Base-by-base conservation (phyloP, 2,329 filamentous ascomycete species). In the Sporothrix euskadiensis region DNA sequence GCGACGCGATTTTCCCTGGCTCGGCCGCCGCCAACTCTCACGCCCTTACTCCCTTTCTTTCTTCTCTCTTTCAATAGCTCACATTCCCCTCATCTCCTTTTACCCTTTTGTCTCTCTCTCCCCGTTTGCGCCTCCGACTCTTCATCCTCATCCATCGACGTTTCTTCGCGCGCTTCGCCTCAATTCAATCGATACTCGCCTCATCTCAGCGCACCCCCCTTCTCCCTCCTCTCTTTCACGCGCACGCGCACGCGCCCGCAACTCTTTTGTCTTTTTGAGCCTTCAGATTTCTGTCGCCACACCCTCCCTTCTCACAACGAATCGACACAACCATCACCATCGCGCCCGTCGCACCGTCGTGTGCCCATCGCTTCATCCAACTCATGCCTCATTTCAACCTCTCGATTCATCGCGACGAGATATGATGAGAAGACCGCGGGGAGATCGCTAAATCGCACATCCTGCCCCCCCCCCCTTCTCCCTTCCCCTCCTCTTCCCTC, bases 361-460 rank as follows among this genome's bases (percentile, higher is more conserved):
- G 16, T 69, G 19, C 75, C 39, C 75, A 74, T 71, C 74, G 72
- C 73, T 65, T 74, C 57, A 44, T 68, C 56, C 44, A 9, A 75
- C 80, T 75, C 75, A 83, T 83, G 82, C 80, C 82, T 82, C 81
- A 79, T 82, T 73, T 77, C 77, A 41, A 14, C 69, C 47, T 44
- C 52, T 44, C 19, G 30, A 65, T 26, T 19, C 77, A 72, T 75
- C 79, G 76, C 77, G 80, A 80, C 81, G 81, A 83, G 83, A 84
- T 84, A 88, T 84, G 85, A 89, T 88, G 87, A 85, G 85, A 80
- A 84, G 83, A 84, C 83, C 82, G 83, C 84, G 84, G 84, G 80
- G 82, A 83, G 81, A 83, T 81, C 83, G 83, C 84, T 85, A 85
- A 83, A 84, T 83, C 82, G 49, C 57, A 61, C 47, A 19, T 6